Percentiles rank a stretch among this genome's conserved stretches.
These are phyloP conservation scores for Pestalotiopsis fici DNA, from an alignment of 2,329 filamentous ascomycete genomes.

Conservation along the genomic window DNA sequence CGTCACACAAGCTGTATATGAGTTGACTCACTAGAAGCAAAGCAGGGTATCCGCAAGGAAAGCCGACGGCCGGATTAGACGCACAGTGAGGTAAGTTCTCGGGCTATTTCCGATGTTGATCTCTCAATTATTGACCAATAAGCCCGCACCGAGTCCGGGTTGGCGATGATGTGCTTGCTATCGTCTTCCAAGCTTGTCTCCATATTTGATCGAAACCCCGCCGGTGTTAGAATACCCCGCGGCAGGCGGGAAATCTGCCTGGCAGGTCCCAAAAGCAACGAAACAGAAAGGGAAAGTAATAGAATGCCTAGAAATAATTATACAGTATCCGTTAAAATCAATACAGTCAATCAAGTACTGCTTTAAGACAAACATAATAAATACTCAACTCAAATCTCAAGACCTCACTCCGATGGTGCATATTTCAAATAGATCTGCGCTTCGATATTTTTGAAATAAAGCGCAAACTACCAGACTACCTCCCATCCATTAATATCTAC, in stretches of 20 bases:
- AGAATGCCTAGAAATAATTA: background rate
- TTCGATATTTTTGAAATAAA: background rate
- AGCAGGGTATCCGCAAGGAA: background rate
- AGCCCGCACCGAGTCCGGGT: background rate
- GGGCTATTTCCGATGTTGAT: background rate
- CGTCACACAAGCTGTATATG: background rate
- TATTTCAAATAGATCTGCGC: no score
- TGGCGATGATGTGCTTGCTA: conserved; percentile 6
- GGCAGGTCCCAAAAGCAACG: background rate
- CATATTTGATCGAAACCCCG: background rate
- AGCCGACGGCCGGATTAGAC: background rate
- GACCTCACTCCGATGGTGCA: no score
- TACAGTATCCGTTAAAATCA: background rate
- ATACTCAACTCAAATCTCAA: no score
- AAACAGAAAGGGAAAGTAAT: background rate
- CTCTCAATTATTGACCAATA: background rate
- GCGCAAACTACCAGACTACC: no score
- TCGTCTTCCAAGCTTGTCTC: background rate
- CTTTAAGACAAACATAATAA: no score
- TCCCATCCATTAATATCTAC: no score
- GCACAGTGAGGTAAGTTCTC: background rate
- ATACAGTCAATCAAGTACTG: background rate
- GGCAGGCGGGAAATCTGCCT: background rate
- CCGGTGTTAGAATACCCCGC: conserved; percentile 1
- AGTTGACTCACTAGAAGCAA: background rate